Conservation (phyloP, 192 early-diverging fungal genomes). For the Podila clonocystis region DNA sequence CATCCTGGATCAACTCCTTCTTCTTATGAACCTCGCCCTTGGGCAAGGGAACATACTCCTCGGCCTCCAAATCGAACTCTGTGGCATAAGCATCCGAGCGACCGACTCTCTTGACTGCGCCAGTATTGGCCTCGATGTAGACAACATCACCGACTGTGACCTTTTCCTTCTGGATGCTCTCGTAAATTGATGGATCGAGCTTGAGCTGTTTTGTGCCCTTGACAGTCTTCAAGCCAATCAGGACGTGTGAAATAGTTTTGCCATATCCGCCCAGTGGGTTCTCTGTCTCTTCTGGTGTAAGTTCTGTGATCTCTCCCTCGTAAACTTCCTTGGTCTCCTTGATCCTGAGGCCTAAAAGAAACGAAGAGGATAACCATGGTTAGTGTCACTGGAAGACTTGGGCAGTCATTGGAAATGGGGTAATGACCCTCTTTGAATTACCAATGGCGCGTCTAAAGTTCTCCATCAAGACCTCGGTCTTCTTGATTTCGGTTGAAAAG, state of each 20-base stretch:
- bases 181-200: slow-evolving; percentile 97
- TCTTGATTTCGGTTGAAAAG: slow-evolving; percentile 98
- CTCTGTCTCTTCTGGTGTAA: slow-evolving; percentile 97
- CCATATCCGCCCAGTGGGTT: slow-evolving; percentile 98
- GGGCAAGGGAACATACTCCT: slow-evolving; percentile 97
- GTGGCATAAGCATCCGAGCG: slow-evolving; percentile 98
- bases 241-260: slow-evolving; percentile 95
- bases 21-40: slow-evolving; percentile 99
- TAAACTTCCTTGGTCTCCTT: slow-evolving; percentile 99
- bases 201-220: slow-evolving; percentile 99
- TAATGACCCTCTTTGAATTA: slow-evolving; percentile 14
- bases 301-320: slow-evolving; percentile 98
- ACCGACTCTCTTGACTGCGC: slow-evolving; percentile 97
- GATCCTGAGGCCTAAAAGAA: slow-evolving; percentile 80
- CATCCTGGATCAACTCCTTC: slow-evolving; percentile 98
- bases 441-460: slow-evolving; percentile 97
- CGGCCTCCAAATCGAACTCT: slow-evolving; percentile 98
- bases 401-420: background rate
- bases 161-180: slow-evolving; percentile 97
- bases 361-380: background rate
- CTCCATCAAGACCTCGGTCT: slow-evolving; percentile 99
- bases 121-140: slow-evolving; percentile 97
- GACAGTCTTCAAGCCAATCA: slow-evolving; percentile 97
- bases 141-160: slow-evolving; percentile 97
- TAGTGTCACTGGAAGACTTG: background rate